Conservation (phyloP, 176 grass and related monocot species). For the Raddia guianensis region DNA sequence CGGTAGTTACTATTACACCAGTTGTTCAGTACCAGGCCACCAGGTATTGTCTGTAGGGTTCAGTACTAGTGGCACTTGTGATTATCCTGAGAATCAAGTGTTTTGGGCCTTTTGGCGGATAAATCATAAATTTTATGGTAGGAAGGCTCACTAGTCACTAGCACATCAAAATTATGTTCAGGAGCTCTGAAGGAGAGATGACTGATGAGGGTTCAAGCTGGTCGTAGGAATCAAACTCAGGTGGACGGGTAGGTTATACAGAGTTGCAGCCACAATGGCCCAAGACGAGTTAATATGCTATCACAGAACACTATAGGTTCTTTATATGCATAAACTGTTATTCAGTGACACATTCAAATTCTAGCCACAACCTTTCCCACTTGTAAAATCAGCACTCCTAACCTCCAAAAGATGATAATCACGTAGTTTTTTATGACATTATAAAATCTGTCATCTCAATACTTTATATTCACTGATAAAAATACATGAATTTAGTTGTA, state of each 20-base stretch:
- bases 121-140: neutral
- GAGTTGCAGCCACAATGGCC: too few species aligned
- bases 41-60: neutral
- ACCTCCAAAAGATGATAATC: neutral
- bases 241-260: too few species aligned
- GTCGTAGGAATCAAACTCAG: too few species aligned
- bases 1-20: constrained; percentile 7
- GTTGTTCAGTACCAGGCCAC: neutral
- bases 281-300: neutral
- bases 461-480: neutral
- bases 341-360: constrained; percentile 25
- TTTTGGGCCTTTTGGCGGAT: neutral
- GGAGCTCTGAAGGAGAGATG: too few species aligned
- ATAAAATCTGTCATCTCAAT: neutral
- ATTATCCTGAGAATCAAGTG: constrained; percentile 26
- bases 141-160: constrained; percentile 11
- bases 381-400: constrained; percentile 14
- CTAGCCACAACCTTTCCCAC: neutral
- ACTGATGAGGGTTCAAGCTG: too few species aligned
- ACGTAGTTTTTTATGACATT: neutral
- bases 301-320: constrained; percentile 8
- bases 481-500: neutral
- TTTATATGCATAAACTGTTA: neutral
- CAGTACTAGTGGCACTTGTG: neutral
- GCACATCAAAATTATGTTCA: neutral